A percentile compares a stretch with the other conserved stretches of the same genome.
These are phyloP conservation scores for Hippophae gyantsensis DNA, from an alignment of 306 rosid species.

Conservation along the genomic window DNA sequence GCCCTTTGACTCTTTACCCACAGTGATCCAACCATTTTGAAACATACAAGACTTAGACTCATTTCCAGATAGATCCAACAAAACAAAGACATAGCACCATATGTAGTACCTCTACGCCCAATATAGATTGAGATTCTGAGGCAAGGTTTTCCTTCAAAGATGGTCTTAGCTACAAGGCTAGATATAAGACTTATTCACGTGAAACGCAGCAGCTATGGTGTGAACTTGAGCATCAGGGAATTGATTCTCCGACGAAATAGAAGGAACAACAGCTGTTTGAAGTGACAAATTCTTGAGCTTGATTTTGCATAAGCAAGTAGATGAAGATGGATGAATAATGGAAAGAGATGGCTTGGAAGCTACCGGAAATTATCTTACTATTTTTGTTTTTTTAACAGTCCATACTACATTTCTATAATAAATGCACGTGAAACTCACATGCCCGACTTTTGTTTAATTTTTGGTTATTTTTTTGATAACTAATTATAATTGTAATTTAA, in stretches of 20 bases:
- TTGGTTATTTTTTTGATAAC: no score
- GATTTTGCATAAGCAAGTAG: slow-evolving; percentile 55
- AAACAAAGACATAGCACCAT: slow-evolving; percentile 31
- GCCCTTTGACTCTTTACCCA: slow-evolving; percentile 16
- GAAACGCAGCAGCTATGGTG: slow-evolving; percentile 48
- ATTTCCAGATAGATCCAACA: slow-evolving; percentile 29
- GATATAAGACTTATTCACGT: slow-evolving; percentile 40
- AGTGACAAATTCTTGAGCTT: slow-evolving; percentile 28
- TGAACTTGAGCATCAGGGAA: slow-evolving; percentile 20
- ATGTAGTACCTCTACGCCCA: slow-evolving; percentile 23
- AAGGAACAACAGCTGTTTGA: slow-evolving; percentile 37
- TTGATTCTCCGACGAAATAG: slow-evolving; percentile 7
- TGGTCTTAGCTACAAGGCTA: slow-evolving; percentile 12
- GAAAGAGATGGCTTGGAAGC: slow-evolving; percentile 40
- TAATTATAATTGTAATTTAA: no score
- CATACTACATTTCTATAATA: no score
- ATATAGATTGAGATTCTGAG: slow-evolving; percentile 41
- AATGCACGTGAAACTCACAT: no score
- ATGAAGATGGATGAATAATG: slow-evolving; percentile 41
- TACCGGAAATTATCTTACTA: slow-evolving; percentile 12
- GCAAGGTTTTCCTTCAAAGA: slow-evolving; percentile 1
- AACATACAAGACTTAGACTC: slow-evolving; percentile 33
- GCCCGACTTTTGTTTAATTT: no score
- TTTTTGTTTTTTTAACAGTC: no score
- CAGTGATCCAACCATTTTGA: slow-evolving; percentile 52